Base-by-base conservation (phyloP, 140 eudicot species). In the Oenanthe javanica region DNA sequence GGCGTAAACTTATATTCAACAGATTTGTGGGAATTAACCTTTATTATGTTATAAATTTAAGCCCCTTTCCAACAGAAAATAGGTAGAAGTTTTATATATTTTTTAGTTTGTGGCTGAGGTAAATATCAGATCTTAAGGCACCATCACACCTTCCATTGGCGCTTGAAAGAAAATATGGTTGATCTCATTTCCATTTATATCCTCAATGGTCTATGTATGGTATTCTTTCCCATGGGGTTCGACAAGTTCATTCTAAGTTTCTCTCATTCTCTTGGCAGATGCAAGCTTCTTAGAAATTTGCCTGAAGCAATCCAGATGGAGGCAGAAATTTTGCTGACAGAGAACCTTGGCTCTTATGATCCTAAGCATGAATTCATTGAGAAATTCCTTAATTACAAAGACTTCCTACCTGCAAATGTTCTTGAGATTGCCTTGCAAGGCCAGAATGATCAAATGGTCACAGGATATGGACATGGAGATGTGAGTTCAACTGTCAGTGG, bases 341-440 rank as follows among this genome's bases (percentile, higher is more conserved):
- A 93, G 79, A 96, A 96, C 83, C 97, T 96, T 47, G 96, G 98
- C 10, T 84, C 94, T n/a, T 88, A 72, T 55, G 99, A 95, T 81
- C 97, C 93, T 67, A 88, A 93, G 66, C 94, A 91, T 48, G 86
- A 88, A 57, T 96, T 96, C 87, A 93, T 96, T 13, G 94, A 93
- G 79, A 93, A 91, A 89, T 96, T 96, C 76, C 88, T 96, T n/a
- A 90, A 93, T 82, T 93, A 89, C 91, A 96, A 88, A 83, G 99
- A 93, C 77, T 86, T 96, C 25, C 59, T 96, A 72, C 90, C 94
- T 25, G 87, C 90, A 4, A 93, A 93, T 70, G 96, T 89, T 31
- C 84, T 96, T 81, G 98, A 93, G 36, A 84, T 88, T 13, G 98
- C 99, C 87, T 96, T 88, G 85, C 89, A 88, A 81, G 79, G 84